Evolutionary conservation across 306 rosid genomes (phyloP).

Genomic region (Gynostemma pentaphyllum): DNA sequence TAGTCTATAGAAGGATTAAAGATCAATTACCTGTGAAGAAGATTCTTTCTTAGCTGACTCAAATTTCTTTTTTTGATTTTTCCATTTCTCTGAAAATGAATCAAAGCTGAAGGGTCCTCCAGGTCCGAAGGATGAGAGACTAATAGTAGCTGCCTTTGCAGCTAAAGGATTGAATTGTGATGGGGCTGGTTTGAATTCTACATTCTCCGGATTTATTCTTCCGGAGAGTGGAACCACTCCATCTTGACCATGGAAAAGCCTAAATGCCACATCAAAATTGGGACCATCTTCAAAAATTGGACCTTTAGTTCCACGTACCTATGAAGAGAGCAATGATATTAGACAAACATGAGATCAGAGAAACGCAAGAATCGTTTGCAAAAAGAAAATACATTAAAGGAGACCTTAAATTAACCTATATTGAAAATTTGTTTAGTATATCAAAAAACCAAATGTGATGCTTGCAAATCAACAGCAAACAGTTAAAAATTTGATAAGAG

Average conservation of each 20-base stretch:
- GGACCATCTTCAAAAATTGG: slow-evolving; percentile 99
- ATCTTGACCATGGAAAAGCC: slow-evolving; percentile 90
- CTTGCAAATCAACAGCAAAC: not conserved
- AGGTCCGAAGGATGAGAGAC: slow-evolving; percentile 86
- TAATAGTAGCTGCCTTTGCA: slow-evolving; percentile 95
- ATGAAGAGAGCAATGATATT: not conserved
- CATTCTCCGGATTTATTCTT: slow-evolving; percentile 41
- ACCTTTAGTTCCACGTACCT: slow-evolving; percentile 78
- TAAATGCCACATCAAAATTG: slow-evolving; percentile 85
- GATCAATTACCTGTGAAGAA: slow-evolving; percentile 45
- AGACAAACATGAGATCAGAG: slow-evolving; percentile 8
- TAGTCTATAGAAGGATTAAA: not conserved
- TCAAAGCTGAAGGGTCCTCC: slow-evolving; percentile 87
- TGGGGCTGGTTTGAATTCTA: slow-evolving; percentile 31
- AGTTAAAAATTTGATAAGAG: not conserved
- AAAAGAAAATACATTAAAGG: not conserved
- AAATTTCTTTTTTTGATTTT: slow-evolving; percentile 60
- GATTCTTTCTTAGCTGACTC: slow-evolving; percentile 61
- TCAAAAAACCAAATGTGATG: not conserved
- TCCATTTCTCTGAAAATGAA: slow-evolving; percentile 65
- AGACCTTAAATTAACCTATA: not conserved
- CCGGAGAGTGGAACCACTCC: slow-evolving; percentile 88
- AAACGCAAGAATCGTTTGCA: not conserved
- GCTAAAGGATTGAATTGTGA: slow-evolving; percentile 84
- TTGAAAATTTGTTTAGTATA: not conserved